Conservation (phyloP, 768 basidiomycete genomes). For the Hericium erinaceus region DNA sequence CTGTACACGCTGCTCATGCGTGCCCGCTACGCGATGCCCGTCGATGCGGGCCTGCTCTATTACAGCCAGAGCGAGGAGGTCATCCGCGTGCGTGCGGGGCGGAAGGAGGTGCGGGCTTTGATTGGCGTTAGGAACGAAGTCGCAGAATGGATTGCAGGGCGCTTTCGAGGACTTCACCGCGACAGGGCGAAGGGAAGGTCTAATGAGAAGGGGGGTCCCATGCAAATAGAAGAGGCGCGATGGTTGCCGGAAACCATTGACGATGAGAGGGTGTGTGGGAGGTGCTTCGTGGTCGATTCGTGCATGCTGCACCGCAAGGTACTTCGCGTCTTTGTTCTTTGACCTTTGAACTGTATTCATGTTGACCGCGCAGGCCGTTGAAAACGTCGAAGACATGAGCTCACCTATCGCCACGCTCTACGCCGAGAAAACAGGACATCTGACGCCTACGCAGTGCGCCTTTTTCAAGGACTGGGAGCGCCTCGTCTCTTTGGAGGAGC, state of each 20-base stretch:
- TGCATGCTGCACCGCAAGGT: conserved; percentile 89
- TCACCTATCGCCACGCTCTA: conserved; percentile 63
- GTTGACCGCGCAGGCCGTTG: conserved; percentile 44
- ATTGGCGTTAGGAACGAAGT: conserved; percentile 79
- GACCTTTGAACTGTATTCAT: not conserved
- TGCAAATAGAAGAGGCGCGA: conserved; percentile 25
- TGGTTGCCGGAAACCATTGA: conserved; percentile 88
- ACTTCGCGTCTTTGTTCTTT: not conserved
- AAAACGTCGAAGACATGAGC: conserved; percentile 42
- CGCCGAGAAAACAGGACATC: conserved; percentile 69
- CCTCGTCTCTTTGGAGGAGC: conserved; percentile 79
- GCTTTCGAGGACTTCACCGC: conserved; percentile 19
- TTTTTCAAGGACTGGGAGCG: conserved; percentile 93
- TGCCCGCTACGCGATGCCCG: conserved; percentile 81
- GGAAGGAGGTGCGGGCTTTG: conserved; percentile 80
- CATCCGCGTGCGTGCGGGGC: conserved; percentile 65
- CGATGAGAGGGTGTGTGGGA: conserved; percentile 65
- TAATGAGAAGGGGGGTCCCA: conserved; percentile 12
- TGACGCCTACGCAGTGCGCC: conserved; percentile 51
- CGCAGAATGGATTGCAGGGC: conserved; percentile 63
- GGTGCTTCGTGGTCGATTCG: conserved; percentile 73
- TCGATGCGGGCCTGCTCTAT: conserved; percentile 80
- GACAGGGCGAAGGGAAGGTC: not conserved
- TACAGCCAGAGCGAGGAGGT: conserved; percentile 92
- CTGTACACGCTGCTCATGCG: conserved; percentile 85